Percentiles rank a stretch among this genome's conserved stretches.
These are phyloP conservation scores for Endocalyx cinctus DNA, from an alignment of 2,329 filamentous ascomycete genomes.

Conservation along the genomic window DNA sequence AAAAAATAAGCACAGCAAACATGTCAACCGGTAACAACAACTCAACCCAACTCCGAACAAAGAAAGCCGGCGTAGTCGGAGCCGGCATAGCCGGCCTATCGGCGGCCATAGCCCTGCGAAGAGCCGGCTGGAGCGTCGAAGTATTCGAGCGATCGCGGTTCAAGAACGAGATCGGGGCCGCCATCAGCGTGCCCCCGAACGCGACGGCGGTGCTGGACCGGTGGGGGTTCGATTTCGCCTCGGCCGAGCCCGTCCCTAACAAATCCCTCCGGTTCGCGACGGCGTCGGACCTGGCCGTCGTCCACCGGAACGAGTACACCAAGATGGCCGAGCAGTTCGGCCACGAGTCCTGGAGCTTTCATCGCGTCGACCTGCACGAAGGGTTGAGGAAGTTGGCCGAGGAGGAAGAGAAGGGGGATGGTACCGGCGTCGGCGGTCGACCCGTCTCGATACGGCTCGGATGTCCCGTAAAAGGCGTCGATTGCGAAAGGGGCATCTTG, in stretches of 20 bases:
- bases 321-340: constrained; percentile 15
- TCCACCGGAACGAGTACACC: constrained; percentile 6
- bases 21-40: no score
- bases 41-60: no score
- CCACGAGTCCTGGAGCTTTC: constrained; percentile 30
- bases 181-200: constrained; percentile 35
- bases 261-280: constrained; percentile 13
- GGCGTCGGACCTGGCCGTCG: constrained; percentile 7
- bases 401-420: neutral
- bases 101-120: constrained; percentile 21
- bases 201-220: constrained; percentile 26
- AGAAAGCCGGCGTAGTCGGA: constrained; percentile 18
- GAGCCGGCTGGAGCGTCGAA: constrained; percentile 20
- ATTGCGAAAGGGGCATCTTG: constrained; percentile 66
- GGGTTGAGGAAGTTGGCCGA: constrained; percentile 29
- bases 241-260: constrained; percentile 17
- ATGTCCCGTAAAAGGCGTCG: constrained; percentile 7
- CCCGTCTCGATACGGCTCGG: constrained; percentile 8
- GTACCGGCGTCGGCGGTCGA: constrained; percentile 3
- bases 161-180: constrained; percentile 36
- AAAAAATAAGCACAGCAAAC: no score
- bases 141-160: constrained; percentile 26
- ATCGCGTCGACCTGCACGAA: constrained; percentile 37
- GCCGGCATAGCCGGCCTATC: constrained; percentile 26
- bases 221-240: constrained; percentile 29